Percentiles rank a stretch among this genome's conserved stretches.
Evolutionary conservation across 257 asterid genomes (phyloP).

Genomic region (Leonotis leonurus): DNA sequence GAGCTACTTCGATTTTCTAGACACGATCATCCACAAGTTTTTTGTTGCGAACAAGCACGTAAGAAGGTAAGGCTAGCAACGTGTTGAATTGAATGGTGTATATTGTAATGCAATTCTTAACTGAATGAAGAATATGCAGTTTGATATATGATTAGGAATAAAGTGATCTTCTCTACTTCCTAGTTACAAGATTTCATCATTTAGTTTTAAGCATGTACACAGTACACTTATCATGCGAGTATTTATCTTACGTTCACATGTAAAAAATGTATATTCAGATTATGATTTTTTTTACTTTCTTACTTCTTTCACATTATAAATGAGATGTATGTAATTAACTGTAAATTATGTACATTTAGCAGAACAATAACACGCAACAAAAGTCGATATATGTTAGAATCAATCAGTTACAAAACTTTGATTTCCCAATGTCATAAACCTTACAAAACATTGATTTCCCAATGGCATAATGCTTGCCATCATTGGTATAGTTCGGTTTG

Average conservation of each 20-base stretch:
- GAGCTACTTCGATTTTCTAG: conserved; percentile 31
- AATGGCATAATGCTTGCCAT: neutral
- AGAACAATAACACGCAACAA: neutral
- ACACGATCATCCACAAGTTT: conserved; percentile 14
- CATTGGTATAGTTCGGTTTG: neutral
- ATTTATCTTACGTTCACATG: neutral
- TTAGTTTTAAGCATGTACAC: too few relatives aligned
- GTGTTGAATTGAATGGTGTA: neutral
- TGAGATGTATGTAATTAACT: too few relatives aligned
- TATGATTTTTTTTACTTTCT: neutral
- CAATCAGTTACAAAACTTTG: neutral
- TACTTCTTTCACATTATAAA: too few relatives aligned
- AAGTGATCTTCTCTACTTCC: neutral
- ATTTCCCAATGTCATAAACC: neutral
- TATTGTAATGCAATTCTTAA: neutral
- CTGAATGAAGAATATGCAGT: neutral
- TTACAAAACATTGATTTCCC: neutral
- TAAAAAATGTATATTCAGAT: neutral
- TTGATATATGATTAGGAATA: neutral
- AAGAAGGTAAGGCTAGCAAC: neutral
- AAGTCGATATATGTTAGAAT: too few relatives aligned
- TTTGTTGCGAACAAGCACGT: neutral
- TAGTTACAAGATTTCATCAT: neutral
- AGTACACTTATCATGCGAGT: neutral
- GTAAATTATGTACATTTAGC: too few relatives aligned